A percentile compares a stretch with the other conserved stretches of the same genome.
Conservation (phyloP, 176 grass and related monocot genomes). For the Calamus simplicifolius region DNA sequence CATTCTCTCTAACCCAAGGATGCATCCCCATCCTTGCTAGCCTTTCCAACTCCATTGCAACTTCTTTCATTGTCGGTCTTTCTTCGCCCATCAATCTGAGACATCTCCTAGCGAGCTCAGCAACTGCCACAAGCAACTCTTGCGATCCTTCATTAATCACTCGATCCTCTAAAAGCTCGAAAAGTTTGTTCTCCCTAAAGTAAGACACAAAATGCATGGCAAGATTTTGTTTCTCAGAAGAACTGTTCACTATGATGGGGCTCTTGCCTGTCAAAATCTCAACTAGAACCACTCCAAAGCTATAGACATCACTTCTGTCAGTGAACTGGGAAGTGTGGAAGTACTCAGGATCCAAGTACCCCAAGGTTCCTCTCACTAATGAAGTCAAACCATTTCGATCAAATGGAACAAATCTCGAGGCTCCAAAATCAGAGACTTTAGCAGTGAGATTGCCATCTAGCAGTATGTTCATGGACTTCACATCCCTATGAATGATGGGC, state of each 20-base stretch:
- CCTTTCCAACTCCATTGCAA: neutral
- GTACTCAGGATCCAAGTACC: neutral
- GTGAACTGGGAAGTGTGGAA: neutral
- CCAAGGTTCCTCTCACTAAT: neutral
- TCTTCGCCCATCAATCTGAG: neutral
- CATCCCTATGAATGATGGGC: neutral
- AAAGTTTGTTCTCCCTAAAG: neutral
- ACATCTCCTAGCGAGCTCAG: neutral
- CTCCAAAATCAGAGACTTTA: constrained; percentile 2
- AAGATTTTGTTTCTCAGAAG: neutral
- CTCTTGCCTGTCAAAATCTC: neutral
- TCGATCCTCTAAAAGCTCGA: neutral
- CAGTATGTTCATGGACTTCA: neutral
- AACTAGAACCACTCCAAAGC: neutral
- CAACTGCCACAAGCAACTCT: neutral
- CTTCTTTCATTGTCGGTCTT: neutral
- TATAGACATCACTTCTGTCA: neutral
- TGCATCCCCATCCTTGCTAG: too few species aligned
- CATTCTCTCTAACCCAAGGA: too few species aligned
- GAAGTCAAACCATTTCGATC: neutral
- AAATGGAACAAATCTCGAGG: neutral
- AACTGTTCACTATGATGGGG: neutral
- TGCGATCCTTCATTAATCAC: neutral
- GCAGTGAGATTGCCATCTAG: neutral
- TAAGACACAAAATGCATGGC: neutral